Evolutionary conservation across 768 basidiomycete species (phyloP).

Genomic region (Phallus indusiatus): DNA sequence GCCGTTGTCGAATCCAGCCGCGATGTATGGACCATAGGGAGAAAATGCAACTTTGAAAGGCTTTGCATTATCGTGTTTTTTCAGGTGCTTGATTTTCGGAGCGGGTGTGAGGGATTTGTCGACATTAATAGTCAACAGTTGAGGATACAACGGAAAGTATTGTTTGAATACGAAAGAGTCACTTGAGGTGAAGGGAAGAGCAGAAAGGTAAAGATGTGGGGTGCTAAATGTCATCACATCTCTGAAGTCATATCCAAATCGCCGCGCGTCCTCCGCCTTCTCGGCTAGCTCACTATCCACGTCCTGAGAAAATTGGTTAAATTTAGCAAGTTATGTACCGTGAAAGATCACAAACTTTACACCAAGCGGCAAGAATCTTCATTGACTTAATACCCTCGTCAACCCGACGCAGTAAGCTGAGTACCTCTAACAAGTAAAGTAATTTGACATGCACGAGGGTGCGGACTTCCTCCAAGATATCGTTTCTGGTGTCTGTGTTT

Average conservation of each 20-base stretch:
- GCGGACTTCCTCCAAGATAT: neutral
- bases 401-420: neutral
- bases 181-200: slow-evolving; percentile 25
- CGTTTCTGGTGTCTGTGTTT: neutral
- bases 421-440: neutral
- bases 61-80: too few relatives aligned
- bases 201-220: slow-evolving; percentile 32
- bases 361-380: slow-evolving; percentile 1
- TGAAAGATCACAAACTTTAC: neutral
- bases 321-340: neutral
- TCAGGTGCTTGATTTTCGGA: too few relatives aligned
- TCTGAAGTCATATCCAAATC: slow-evolving; percentile 26
- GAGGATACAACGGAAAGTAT: slow-evolving; percentile 10
- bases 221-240: slow-evolving; percentile 21
- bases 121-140: too few relatives aligned
- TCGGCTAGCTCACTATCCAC: neutral
- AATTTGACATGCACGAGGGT: slow-evolving; percentile 7
- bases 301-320: neutral
- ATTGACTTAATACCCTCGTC: slow-evolving; percentile 9
- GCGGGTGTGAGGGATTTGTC: too few relatives aligned
- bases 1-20: too few relatives aligned
- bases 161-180: slow-evolving; percentile 16
- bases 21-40: too few relatives aligned
- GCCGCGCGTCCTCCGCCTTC: slow-evolving; percentile 14
- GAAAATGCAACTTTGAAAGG: too few relatives aligned